phyloP scores from a whole-genome alignment of 495 filamentous ascomycete genomes.

The Trichocladium uniseriatum region DNA sequence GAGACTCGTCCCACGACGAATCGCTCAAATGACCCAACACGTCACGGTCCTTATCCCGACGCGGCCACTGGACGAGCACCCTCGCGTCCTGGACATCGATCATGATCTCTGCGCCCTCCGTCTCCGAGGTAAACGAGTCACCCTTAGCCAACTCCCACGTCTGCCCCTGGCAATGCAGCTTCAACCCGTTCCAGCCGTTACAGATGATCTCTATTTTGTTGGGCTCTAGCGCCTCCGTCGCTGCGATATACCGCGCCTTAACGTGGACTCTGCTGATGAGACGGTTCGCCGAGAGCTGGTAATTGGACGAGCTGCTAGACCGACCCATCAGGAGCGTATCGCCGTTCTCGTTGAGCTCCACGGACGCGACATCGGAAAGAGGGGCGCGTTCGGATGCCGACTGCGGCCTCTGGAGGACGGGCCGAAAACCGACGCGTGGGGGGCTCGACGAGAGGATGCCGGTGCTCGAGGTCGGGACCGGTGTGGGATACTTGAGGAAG shows the following conservation, averaged over 20 bases:
- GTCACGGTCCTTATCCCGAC: constrained; percentile 48
- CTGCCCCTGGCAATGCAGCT: constrained; percentile 82
- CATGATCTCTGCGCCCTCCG: constrained; percentile 85
- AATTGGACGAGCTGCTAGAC: constrained; percentile 85
- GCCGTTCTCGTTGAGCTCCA: constrained; percentile 74
- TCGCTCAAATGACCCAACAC: constrained; percentile 54
- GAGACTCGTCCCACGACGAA: constrained; percentile 58
- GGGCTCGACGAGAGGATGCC: constrained; percentile 87
- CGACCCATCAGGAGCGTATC: constrained; percentile 78
- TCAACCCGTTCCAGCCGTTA: constrained; percentile 91
- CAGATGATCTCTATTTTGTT: constrained; percentile 78
- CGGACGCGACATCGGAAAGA: constrained; percentile 65
- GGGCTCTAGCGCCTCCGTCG: constrained; percentile 49
- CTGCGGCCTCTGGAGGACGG: constrained; percentile 47
- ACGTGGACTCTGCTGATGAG: constrained; percentile 89
- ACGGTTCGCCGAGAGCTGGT: constrained; percentile 82
- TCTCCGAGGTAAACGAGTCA: constrained; percentile 84
- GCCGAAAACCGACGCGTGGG: constrained; percentile 47
- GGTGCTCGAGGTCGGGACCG: constrained; percentile 86
- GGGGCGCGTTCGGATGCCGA: constrained; percentile 79
- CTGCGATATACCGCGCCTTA: constrained; percentile 71
- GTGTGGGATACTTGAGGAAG: constrained; percentile 70
- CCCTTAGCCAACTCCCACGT: constrained; percentile 80
- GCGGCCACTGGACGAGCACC: constrained; percentile 82
- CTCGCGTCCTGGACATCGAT: constrained; percentile 89